Evolutionary conservation across 345 rosid species (phyloP).

Genomic region (Dipteronia sinensis): DNA sequence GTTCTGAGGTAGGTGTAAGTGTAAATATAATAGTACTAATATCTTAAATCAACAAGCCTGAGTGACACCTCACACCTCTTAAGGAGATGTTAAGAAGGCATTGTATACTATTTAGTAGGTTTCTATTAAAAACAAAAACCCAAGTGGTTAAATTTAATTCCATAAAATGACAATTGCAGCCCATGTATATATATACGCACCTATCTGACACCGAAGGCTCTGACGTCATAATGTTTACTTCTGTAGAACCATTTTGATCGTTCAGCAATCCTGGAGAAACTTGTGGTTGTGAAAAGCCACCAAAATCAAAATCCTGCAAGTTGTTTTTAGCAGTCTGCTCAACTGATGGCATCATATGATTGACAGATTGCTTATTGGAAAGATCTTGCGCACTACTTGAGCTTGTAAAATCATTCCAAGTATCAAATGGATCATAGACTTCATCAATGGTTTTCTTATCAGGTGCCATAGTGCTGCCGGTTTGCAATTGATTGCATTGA

Average conservation of each 20-base stretch:
- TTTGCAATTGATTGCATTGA: slow-evolving; percentile 43
- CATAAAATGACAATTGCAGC: slow-evolving; percentile 8
- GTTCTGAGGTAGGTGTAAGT: not conserved
- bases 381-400: slow-evolving; percentile 38
- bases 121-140: not conserved
- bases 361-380: slow-evolving; percentile 12
- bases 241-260: slow-evolving; percentile 33
- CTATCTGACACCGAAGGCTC: slow-evolving; percentile 52
- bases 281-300: slow-evolving; percentile 37
- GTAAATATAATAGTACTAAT: not conserved
- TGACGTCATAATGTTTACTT: slow-evolving; percentile 23
- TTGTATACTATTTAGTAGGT: not conserved
- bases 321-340: slow-evolving; percentile 28
- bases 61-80: not conserved
- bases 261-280: slow-evolving; percentile 38
- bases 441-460: slow-evolving; percentile 32
- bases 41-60: not conserved
- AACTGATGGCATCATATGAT: slow-evolving; percentile 26
- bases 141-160: slow-evolving; percentile 1
- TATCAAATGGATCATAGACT: slow-evolving; percentile 57
- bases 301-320: slow-evolving; percentile 38
- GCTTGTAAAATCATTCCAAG: slow-evolving; percentile 67
- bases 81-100: not conserved
- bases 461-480: slow-evolving; percentile 26
- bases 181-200: slow-evolving; percentile 25